Evolutionary conservation across 139 green algal genomes (phyloP).

Genomic region (Tetratostichococcus sp.): DNA sequence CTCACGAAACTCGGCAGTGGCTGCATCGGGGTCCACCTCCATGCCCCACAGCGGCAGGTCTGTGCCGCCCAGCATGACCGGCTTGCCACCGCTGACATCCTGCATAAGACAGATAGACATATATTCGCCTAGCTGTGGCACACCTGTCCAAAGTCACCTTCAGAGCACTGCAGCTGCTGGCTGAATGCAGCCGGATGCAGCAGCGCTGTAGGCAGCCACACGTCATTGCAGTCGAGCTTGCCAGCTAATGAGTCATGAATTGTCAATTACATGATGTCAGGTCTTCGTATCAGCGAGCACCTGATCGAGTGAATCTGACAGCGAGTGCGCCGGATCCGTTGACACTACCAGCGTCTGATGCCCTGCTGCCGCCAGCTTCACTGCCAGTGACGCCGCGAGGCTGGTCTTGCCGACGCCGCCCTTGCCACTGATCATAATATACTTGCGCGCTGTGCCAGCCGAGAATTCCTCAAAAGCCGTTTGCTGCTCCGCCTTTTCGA

Average conservation of each 20-base stretch:
- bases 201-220: too few species aligned
- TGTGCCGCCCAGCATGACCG: constrained; percentile 83
- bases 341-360: constrained; percentile 94
- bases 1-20: constrained; percentile 34
- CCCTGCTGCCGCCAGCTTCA: constrained; percentile 65
- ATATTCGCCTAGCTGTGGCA: too few species aligned
- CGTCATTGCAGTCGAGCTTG: too few species aligned
- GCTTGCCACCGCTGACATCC: constrained; percentile 86
- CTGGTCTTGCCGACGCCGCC: constrained; percentile 97
- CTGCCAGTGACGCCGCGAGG: constrained; percentile 82
- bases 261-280: too few species aligned
- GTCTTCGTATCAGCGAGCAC: constrained; percentile 15
- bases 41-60: constrained; percentile 89
- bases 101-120: constrained; percentile 26
- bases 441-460: constrained; percentile 68
- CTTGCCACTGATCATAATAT: constrained; percentile 88
- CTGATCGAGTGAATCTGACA: constrained; percentile 92
- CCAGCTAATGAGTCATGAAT: too few species aligned
- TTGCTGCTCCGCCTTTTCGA: neutral
- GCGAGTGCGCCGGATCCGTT: constrained; percentile 95
- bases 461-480: constrained; percentile 61
- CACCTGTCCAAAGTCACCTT: too few species aligned
- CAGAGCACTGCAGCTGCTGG: too few species aligned
- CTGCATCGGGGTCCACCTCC: constrained; percentile 90
- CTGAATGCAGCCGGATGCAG: too few species aligned